Conservation (phyloP, 176 grass and related monocot species). For the Carex parvula region DNA sequence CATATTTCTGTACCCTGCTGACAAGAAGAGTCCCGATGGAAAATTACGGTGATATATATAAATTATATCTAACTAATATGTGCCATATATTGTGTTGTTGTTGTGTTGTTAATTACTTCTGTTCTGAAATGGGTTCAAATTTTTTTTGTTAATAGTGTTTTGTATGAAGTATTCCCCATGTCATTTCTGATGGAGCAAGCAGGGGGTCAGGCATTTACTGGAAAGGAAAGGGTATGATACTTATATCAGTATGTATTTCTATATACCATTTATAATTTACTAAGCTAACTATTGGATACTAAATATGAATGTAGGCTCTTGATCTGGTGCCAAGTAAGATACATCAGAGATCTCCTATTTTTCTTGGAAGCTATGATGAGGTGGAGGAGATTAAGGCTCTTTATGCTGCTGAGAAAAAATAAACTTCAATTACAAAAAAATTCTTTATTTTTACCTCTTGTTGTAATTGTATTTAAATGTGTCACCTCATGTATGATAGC, state of each 20-base stretch:
- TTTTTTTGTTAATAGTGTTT: constrained; percentile 47
- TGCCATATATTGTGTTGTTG: neutral
- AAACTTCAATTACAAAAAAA: constrained; percentile 6
- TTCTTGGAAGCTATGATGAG: constrained; percentile 90
- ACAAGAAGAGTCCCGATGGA: constrained; percentile 82
- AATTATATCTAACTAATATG: neutral
- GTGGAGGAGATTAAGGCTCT: constrained; percentile 88
- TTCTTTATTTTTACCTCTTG: neutral
- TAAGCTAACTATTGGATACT: neutral
- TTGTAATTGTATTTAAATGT: constrained; percentile 14
- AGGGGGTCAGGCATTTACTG: constrained; percentile 91
- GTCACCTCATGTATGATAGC: neutral
- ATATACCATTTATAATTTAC: neutral
- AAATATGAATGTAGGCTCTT: constrained; percentile 48
- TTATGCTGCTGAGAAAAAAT: constrained; percentile 50
- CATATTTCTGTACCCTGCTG: constrained; percentile 92
- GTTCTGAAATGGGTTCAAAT: neutral
- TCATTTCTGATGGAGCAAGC: constrained; percentile 97
- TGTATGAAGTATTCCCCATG: constrained; percentile 99
- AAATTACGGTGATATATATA: constrained; percentile 63
- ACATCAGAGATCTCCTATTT: constrained; percentile 79
- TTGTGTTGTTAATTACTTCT: neutral
- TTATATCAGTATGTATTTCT: neutral
- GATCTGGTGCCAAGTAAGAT: constrained; percentile 83
- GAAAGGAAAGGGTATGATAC: constrained; percentile 68